Base-by-base conservation (phyloP, 2,329 filamentous ascomycete genomes). In the Laburnicola sp. region DNA sequence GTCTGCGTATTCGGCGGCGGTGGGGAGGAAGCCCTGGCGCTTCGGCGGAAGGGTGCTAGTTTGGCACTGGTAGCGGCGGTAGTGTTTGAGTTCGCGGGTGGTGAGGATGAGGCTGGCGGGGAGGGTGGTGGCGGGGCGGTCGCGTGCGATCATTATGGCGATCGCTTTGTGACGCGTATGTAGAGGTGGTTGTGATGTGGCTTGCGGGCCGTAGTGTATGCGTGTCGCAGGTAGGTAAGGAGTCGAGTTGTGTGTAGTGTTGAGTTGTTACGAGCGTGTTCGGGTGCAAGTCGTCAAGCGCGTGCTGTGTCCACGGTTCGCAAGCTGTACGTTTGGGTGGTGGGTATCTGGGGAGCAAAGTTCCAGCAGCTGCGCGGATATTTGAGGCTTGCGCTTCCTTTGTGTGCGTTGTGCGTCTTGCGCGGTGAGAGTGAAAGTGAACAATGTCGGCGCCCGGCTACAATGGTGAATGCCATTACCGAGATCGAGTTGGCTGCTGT, bases 1-100 rank as follows among this genome's bases (percentile, higher is more conserved):
- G 5, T 64, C 62, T 32, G 65, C 60, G 30, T 68, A 65, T 38
- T 69, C 58, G 30, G 50, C 47, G 7, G 66, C 66, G 2, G 56
- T 62, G 9, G 66, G 65, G 9, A 69, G 53, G 22, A 42, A 53
- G 28, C 58, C 63, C 30, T 59, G 58, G 23, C 64, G 54, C 6
- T 48, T 49, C 5, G 60, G 51, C 23, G 50, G 54, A 8, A 62
- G 32, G 16, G 22, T 59, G 6, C 59, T 62, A 32, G 58, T 59
- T 30, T 63, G 43, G 31, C 55, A 57, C 23, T 68, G 65, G 60
- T 62, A 69, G 41, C 58, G 58, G 45, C 58, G 58, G 35, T 66
- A 69, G 28, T 63, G 57, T 39, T 66, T 67, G n/a, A 64, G 48
- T 31, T 68, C 62, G 26, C 59, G 55, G 7, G 58, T 50, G 26